Percentiles rank a stretch among this genome's conserved stretches.
These are phyloP conservation scores for Penicillium glabrum DNA, from an alignment of 2,329 filamentous ascomycete genomes.

Conservation along the genomic window DNA sequence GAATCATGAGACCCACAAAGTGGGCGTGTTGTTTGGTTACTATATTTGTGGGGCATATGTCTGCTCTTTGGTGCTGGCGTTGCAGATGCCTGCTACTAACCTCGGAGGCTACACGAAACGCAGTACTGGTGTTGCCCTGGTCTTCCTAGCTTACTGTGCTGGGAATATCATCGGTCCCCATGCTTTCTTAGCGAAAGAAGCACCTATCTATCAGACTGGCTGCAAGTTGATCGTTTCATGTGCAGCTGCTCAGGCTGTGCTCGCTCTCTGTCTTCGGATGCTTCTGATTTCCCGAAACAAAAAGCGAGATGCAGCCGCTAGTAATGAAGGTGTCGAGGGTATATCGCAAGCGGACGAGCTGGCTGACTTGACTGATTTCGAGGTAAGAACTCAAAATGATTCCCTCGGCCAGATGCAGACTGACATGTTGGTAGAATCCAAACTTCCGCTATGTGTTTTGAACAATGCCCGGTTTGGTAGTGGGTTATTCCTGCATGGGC, in stretches of 20 bases:
- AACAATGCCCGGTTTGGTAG: not conserved
- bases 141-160: constrained; percentile 45
- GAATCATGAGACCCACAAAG: constrained; percentile 39
- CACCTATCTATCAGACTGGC: constrained; percentile 52
- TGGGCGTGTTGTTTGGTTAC: constrained; percentile 52
- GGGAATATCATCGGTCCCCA: constrained; percentile 51
- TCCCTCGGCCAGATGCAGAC: not conserved
- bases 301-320: constrained; percentile 12
- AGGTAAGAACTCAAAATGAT: constrained; percentile 14
- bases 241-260: constrained; percentile 17
- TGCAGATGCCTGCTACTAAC: constrained; percentile 45
- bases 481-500: not conserved
- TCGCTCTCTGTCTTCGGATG: constrained; percentile 19
- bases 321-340: not conserved
- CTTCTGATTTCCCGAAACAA: constrained; percentile 22
- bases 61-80: constrained; percentile 52
- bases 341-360: constrained; percentile 12
- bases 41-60: constrained; percentile 54
- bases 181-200: constrained; percentile 43
- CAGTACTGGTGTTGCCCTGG: constrained; percentile 47
- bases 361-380: constrained; percentile 30
- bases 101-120: constrained; percentile 53
- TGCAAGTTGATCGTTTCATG: constrained; percentile 51
- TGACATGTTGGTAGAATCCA: constrained; percentile 13
- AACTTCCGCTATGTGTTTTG: constrained; percentile 39